Percentiles rank a stretch among this genome's conserved stretches.
Conservation (phyloP, 176 grass and related monocot genomes). For the Alopecurus myosuroides region DNA sequence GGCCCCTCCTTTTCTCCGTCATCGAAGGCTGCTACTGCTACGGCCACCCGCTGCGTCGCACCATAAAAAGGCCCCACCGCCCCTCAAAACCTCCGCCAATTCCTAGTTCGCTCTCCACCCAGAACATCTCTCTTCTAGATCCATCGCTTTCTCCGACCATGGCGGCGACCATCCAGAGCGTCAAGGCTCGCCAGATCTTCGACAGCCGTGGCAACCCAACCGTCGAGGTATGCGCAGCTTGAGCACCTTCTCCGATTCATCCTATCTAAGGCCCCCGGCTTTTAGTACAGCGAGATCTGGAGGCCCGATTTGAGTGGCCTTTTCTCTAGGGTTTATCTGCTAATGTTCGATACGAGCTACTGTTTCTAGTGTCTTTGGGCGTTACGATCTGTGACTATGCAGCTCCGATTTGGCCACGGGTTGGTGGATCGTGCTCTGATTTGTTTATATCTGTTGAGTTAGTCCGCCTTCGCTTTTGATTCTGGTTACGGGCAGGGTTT, state of each 20-base stretch:
- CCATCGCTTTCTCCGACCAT: not conserved
- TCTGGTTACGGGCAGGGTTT: not conserved
- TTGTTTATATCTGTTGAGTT: not conserved
- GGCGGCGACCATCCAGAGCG: not conserved
- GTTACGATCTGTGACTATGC: not conserved
- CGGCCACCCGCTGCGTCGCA: not conserved
- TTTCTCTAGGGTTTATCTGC: not conserved
- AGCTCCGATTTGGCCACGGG: not conserved
- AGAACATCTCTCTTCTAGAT: not conserved
- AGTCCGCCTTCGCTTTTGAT: not conserved
- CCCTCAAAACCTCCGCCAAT: slow-evolving; percentile 5
- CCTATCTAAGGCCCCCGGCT: not conserved
- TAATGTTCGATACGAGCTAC: not conserved
- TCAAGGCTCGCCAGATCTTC: slow-evolving; percentile 2
- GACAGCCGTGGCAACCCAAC: slow-evolving; percentile 2
- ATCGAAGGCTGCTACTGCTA: not conserved
- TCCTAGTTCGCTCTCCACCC: not conserved
- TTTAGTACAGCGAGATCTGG: not conserved
- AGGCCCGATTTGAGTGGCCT: not conserved
- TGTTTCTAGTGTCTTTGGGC: not conserved
- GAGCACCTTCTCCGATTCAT: not conserved
- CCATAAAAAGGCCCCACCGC: not conserved
- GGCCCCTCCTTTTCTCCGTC: not conserved
- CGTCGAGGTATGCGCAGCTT: not conserved
- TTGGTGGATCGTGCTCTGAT: not conserved